Conservation (phyloP, 305 asterid genomes). For the Fraxinus albicans region DNA sequence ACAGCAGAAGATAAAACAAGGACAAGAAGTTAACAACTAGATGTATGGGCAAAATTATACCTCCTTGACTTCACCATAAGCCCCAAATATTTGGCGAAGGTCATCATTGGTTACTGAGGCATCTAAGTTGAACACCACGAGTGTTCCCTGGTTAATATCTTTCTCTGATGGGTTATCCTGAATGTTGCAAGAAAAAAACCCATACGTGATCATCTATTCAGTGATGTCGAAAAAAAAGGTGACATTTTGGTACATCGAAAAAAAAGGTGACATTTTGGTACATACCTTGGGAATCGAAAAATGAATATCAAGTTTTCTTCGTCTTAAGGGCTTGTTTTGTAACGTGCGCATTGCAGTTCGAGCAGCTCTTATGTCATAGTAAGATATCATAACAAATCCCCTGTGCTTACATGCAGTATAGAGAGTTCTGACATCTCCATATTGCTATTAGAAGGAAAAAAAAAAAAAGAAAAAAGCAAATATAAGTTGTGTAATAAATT, state of each 20-base stretch:
- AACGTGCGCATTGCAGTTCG: constrained; percentile 87
- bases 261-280: neutral
- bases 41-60: constrained; percentile 28
- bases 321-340: constrained; percentile 84
- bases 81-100: constrained; percentile 62
- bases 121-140: constrained; percentile 94
- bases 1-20: neutral
- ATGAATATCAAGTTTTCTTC: constrained; percentile 93
- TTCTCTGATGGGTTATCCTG: constrained; percentile 99
- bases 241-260: neutral
- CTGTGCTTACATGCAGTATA: constrained; percentile 95
- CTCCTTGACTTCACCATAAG: constrained; percentile 72
- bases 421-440: constrained; percentile 91
- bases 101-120: constrained; percentile 65
- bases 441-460: constrained; percentile 53
- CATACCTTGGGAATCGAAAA: constrained; percentile 93
- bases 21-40: constrained; percentile 36
- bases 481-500: constrained; percentile 9
- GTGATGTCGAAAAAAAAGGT: neutral
- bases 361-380: constrained; percentile 97
- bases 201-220: neutral
- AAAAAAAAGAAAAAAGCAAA: neutral
- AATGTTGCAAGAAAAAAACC: constrained; percentile 15
- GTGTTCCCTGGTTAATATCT: constrained; percentile 95
- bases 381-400: constrained; percentile 98